A percentile compares a stretch with the other conserved stretches of the same genome.
Conservation (phyloP, 768 basidiomycete genomes). For the Phlebiopsis gigantea region DNA sequence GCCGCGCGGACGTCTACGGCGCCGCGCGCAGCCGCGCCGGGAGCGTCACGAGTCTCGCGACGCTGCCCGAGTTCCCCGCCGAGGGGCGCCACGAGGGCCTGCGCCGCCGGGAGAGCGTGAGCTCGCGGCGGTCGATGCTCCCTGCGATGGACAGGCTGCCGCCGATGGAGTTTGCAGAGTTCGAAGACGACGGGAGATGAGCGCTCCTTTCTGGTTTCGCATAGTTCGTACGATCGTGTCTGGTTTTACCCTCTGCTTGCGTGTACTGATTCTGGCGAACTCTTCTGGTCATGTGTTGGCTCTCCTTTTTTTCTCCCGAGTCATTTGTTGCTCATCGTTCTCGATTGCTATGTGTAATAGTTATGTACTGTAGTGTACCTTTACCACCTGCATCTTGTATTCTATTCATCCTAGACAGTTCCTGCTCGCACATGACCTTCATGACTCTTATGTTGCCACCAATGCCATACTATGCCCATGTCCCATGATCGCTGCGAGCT, state of each 20-base stretch:
- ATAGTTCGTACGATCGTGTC: not conserved
- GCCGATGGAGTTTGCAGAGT: conserved; percentile 15
- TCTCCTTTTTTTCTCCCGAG: not conserved
- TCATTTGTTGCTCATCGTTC: too few relatives aligned
- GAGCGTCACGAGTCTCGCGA: conserved; percentile 13
- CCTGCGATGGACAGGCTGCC: conserved; percentile 17
- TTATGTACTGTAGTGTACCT: not conserved
- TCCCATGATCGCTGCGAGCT: too few relatives aligned
- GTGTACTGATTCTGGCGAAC: too few relatives aligned
- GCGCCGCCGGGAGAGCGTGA: not conserved
- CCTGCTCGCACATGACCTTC: not conserved
- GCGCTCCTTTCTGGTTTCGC: not conserved
- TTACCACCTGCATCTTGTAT: not conserved
- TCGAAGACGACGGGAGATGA: not conserved
- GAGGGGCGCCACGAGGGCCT: not conserved
- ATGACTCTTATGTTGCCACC: too few relatives aligned
- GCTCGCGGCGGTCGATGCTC: conserved; percentile 6
- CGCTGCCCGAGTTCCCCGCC: conserved; percentile 2
- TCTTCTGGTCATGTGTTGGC: not conserved
- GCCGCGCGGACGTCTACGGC: conserved; percentile 6
- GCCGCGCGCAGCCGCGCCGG: conserved; percentile 9
- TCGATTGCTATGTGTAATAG: not conserved
- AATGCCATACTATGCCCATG: too few relatives aligned
- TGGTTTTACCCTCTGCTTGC: not conserved
- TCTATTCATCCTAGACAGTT: not conserved